Percentiles rank a stretch among this genome's conserved stretches.
Conservation (phyloP, 75 land plant genomes). For the Cupressus sempervirens region DNA sequence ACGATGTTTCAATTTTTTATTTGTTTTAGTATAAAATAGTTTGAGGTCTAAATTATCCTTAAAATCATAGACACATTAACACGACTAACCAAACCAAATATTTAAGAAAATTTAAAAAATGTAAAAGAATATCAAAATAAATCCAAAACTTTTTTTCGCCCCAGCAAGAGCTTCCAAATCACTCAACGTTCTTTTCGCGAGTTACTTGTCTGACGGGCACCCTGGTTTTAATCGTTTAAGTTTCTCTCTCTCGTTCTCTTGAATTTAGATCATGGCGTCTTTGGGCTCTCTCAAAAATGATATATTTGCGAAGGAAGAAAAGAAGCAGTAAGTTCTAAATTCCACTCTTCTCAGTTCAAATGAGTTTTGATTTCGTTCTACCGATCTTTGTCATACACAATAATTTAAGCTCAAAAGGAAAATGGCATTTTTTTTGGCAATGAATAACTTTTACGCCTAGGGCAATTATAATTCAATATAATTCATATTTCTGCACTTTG, state of each 20-base stretch:
- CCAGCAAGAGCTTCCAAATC: too few relatives aligned
- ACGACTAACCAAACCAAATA: too few relatives aligned
- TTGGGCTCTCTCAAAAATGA: slow-evolving; percentile 34
- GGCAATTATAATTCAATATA: not conserved
- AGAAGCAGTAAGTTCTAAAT: slow-evolving; percentile 40
- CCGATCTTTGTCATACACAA: not conserved
- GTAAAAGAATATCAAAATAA: too few relatives aligned
- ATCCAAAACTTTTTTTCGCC: too few relatives aligned
- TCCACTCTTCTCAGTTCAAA: not conserved
- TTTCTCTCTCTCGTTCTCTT: not conserved
- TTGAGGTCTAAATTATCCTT: too few relatives aligned
- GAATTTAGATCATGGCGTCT: slow-evolving; percentile 33
- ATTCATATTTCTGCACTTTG: not conserved
- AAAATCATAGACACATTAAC: too few relatives aligned
- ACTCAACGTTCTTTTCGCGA: too few relatives aligned
- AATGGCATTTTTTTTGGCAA: not conserved
- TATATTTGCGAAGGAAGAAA: slow-evolving; percentile 53
- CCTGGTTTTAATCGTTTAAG: not conserved
- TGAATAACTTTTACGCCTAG: not conserved
- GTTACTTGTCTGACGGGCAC: too few relatives aligned
- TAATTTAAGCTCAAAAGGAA: not conserved
- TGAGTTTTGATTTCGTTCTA: not conserved
- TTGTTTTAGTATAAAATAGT: too few relatives aligned
- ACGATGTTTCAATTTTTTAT: too few relatives aligned
- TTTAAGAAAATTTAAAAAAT: too few relatives aligned